phyloP scores from a whole-genome alignment of 2,329 filamentous ascomycete genomes.

The Trichoderma harzianum region DNA sequence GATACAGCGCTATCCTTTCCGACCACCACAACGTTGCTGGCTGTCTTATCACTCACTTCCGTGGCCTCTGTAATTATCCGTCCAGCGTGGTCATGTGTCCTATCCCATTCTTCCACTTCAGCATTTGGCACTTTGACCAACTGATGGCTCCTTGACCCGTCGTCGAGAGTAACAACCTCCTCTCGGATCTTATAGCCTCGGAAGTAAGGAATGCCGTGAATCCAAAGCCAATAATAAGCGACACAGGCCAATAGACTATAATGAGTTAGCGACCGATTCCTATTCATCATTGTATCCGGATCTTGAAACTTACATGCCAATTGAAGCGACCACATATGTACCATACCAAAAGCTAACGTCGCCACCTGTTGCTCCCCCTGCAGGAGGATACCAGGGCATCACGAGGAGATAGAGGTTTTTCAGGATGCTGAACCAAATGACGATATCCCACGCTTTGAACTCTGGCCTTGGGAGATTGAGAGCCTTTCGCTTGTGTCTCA shows the following conservation, averaged over 20 bases:
- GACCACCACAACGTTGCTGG: not conserved
- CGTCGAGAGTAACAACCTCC: conserved; percentile 48
- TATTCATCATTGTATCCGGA: not conserved
- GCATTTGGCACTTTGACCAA: conserved; percentile 52
- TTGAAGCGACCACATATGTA: conserved; percentile 63
- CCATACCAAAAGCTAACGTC: conserved; percentile 73
- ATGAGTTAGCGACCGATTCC: not conserved
- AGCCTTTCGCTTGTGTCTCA: conserved; percentile 52
- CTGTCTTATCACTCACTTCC: not conserved
- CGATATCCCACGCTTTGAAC: conserved; percentile 58
- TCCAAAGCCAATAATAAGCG: conserved; percentile 58
- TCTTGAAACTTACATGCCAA: conserved; percentile 54
- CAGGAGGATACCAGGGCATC: conserved; percentile 70
- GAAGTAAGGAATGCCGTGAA: conserved; percentile 51
- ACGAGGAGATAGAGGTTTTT: conserved; percentile 60
- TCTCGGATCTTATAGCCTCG: conserved; percentile 54
- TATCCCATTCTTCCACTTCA: conserved; percentile 56
- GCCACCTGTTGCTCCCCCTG: conserved; percentile 55
- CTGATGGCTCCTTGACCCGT: conserved; percentile 41
- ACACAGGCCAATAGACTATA: conserved; percentile 49
- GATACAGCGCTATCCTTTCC: not conserved
- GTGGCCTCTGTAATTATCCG: conserved; percentile 1
- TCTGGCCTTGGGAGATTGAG: conserved; percentile 46
- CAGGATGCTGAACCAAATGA: conserved; percentile 57
- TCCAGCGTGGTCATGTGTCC: conserved; percentile 19